phyloP scores from a whole-genome alignment of 2,329 filamentous ascomycete species.

The Fonsecaea erecta region DNA sequence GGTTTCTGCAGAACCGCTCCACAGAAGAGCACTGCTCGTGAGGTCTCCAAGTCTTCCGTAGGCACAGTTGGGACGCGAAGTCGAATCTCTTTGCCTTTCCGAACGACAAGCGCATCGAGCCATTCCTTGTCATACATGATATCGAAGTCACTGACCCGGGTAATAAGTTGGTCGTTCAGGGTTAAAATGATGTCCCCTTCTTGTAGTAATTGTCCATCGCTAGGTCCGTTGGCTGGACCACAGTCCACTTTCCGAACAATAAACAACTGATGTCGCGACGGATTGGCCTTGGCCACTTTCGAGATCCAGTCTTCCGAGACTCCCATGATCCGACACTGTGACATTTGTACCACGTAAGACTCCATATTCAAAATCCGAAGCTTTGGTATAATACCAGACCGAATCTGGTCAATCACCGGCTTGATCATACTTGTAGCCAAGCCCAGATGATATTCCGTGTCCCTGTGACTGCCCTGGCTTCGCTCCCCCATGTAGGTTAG shows the following conservation, averaged over 20 bases:
- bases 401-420: slow-evolving; percentile 85
- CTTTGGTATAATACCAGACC: slow-evolving; percentile 75
- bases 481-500: slow-evolving; percentile 95
- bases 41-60: slow-evolving; percentile 88
- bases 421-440: slow-evolving; percentile 85
- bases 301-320: slow-evolving; percentile 95
- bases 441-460: slow-evolving; percentile 95
- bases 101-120: slow-evolving; percentile 83
- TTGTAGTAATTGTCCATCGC: slow-evolving; percentile 63
- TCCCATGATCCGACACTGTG: slow-evolving; percentile 94
- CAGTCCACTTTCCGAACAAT: slow-evolving; percentile 92
- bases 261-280: slow-evolving; percentile 92
- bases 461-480: slow-evolving; percentile 74
- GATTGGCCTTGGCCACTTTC: slow-evolving; percentile 84
- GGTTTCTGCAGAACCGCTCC: slow-evolving; percentile 91
- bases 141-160: slow-evolving; percentile 88
- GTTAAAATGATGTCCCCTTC: slow-evolving; percentile 94
- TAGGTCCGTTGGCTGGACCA: slow-evolving; percentile 52
- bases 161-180: slow-evolving; percentile 89
- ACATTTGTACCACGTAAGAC: slow-evolving; percentile 94
- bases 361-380: slow-evolving; percentile 92
- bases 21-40: slow-evolving; percentile 91
- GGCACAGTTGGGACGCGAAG: slow-evolving; percentile 83
- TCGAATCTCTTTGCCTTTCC: slow-evolving; percentile 77
- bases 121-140: slow-evolving; percentile 90